Evolutionary conservation across 768 basidiomycete genomes (phyloP).

Genomic region (Naganishia kalamii): DNA sequence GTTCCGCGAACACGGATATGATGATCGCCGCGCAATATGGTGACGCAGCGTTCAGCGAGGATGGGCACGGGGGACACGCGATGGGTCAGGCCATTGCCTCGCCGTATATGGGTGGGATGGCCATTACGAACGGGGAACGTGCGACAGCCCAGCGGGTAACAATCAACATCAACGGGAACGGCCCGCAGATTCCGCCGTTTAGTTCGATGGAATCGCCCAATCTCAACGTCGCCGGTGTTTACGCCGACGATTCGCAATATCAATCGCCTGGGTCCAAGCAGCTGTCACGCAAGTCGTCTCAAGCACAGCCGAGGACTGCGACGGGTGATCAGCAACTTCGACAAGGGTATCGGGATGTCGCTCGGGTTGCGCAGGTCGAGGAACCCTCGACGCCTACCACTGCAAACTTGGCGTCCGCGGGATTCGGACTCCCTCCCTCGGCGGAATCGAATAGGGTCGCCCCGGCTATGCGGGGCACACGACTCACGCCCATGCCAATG

Average conservation of each 20-base stretch:
- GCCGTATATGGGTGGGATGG: slow-evolving; percentile 8
- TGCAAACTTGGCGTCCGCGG: neutral
- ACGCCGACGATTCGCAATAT: slow-evolving; percentile 7
- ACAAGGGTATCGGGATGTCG: slow-evolving; percentile 17
- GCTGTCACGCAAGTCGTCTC: slow-evolving; percentile 10
- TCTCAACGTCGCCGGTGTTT: neutral
- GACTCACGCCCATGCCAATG: neutral
- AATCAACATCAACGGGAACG: neutral
- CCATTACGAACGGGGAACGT: neutral
- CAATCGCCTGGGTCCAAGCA: neutral
- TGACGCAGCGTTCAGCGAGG: slow-evolving; percentile 6
- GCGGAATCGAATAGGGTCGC: neutral
- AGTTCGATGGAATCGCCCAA: neutral
- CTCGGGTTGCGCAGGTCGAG: slow-evolving; percentile 18
- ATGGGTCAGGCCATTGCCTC: neutral
- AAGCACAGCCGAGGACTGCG: slow-evolving; percentile 5
- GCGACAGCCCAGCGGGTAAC: slow-evolving; percentile 1
- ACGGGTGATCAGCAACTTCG: neutral
- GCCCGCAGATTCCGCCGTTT: slow-evolving; percentile 13
- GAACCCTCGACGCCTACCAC: slow-evolving; percentile 18
- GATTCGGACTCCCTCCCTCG: neutral
- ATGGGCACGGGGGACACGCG: neutral
- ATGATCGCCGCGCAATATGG: slow-evolving; percentile 14
- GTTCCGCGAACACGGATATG: slow-evolving; percentile 2
- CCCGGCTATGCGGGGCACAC: neutral